Conservation (phyloP, 148 eudicot species). For the Chenopodium formosanum region DNA sequence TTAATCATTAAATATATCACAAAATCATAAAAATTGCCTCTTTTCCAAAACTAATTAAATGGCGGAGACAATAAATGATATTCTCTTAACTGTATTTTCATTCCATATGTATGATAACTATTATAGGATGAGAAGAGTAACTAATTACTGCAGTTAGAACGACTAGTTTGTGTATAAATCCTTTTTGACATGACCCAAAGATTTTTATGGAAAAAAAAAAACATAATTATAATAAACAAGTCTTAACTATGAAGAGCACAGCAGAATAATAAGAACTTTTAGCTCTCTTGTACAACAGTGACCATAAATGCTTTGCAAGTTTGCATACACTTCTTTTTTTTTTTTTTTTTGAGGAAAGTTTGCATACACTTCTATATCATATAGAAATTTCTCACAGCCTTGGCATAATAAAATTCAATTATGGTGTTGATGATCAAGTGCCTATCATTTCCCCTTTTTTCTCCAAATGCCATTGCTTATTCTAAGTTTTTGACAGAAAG, state of each 20-base stretch:
- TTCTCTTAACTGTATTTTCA: background rate
- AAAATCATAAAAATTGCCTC: too few species aligned
- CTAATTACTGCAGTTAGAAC: background rate
- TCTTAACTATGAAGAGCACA: background rate
- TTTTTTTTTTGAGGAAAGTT: background rate
- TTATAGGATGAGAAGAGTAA: background rate
- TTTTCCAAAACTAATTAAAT: too few species aligned
- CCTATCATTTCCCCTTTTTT: background rate
- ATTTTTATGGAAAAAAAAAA: background rate
- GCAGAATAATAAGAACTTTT: background rate
- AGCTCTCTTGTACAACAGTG: background rate
- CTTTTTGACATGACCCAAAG: background rate
- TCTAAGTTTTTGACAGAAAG: background rate
- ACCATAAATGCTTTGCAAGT: background rate
- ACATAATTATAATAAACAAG: background rate
- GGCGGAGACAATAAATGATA: background rate
- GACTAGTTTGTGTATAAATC: background rate
- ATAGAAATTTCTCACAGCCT: background rate
- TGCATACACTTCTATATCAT: background rate
- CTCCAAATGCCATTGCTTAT: background rate
- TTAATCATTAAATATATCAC: too few species aligned
- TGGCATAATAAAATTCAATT: background rate
- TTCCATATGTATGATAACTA: background rate
- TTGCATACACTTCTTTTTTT: background rate
- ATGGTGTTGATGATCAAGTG: background rate